Evolutionary conservation across 441 rosid genomes (phyloP).

Genomic region (Raphanus hybrid): DNA sequence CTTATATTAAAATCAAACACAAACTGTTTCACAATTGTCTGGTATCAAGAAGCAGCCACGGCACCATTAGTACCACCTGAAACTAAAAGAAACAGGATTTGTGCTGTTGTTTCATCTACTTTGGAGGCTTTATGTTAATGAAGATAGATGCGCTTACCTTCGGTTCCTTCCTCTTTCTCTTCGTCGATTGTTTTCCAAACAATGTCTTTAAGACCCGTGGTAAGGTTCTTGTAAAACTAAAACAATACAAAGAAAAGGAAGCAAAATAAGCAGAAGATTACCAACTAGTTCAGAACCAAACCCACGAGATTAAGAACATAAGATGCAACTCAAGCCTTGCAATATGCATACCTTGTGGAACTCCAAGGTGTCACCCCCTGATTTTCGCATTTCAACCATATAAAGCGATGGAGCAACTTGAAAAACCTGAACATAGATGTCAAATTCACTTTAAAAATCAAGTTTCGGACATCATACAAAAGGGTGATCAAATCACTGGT

Average conservation of each 20-base stretch:
- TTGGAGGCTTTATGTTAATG: slow-evolving; percentile 12
- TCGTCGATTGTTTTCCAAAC: slow-evolving; percentile 89
- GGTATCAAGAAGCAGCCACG: slow-evolving; percentile 28
- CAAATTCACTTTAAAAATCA: background rate
- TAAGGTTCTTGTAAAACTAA: slow-evolving; percentile 89
- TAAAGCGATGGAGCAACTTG: slow-evolving; percentile 98
- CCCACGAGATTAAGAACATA: background rate
- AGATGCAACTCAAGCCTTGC: slow-evolving; percentile 14
- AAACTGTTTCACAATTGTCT: slow-evolving; percentile 11
- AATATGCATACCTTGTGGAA: slow-evolving; percentile 80
- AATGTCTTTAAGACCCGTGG: slow-evolving; percentile 90
- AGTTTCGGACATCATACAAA: background rate
- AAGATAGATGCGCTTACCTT: slow-evolving; percentile 23
- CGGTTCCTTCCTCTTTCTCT: slow-evolving; percentile 54
- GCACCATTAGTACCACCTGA: slow-evolving; percentile 41
- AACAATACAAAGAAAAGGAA: slow-evolving; percentile 6
- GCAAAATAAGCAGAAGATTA: background rate
- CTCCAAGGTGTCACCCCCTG: slow-evolving; percentile 98
- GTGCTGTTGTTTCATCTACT: slow-evolving; percentile 15
- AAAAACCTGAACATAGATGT: slow-evolving; percentile 60
- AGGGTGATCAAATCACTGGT: slow-evolving; percentile 2
- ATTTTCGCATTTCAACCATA: slow-evolving; percentile 96
- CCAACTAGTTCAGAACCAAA: background rate
- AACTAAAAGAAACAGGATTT: slow-evolving; percentile 14
- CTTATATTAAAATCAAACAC: slow-evolving; percentile 5